Evolutionary conservation across 768 basidiomycete genomes (phyloP).

Genomic region (Boletales sp.): DNA sequence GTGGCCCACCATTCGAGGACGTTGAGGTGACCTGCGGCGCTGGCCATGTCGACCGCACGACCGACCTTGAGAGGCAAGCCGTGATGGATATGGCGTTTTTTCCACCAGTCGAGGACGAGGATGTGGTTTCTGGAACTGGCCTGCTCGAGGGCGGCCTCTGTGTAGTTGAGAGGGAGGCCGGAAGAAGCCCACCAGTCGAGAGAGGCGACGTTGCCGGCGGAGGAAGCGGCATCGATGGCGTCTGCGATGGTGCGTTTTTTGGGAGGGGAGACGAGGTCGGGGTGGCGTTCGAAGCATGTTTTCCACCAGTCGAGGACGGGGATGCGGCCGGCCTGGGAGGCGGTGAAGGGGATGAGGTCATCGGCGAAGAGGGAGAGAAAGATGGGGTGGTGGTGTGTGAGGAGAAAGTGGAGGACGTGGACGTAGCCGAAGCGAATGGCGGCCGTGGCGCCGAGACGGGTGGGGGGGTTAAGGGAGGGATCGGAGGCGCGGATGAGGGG

Average conservation of each 20-base stretch:
- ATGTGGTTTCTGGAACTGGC: constrained; percentile 77
- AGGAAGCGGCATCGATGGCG: constrained; percentile 75
- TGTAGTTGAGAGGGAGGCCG: constrained; percentile 67
- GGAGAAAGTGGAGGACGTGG: constrained; percentile 69
- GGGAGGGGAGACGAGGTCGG: constrained; percentile 56
- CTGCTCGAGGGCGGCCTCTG: constrained; percentile 74
- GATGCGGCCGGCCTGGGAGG: constrained; percentile 70
- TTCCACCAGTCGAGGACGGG: constrained; percentile 83
- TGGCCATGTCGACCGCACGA: constrained; percentile 82
- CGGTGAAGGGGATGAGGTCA: constrained; percentile 72
- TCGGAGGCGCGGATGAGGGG: constrained; percentile 58
- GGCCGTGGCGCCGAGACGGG: constrained; percentile 62
- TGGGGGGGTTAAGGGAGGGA: constrained; percentile 55
- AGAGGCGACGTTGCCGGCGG: constrained; percentile 68
- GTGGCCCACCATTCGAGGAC: constrained; percentile 85
- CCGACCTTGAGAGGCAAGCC: constrained; percentile 74
- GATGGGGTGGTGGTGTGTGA: constrained; percentile 58
- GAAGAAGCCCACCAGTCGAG: constrained; percentile 80
- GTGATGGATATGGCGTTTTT: constrained; percentile 45
- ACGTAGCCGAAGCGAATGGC: constrained; percentile 74
- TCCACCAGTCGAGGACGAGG: constrained; percentile 84
- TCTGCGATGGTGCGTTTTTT: constrained; percentile 55
- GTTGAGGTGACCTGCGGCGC: constrained; percentile 69
- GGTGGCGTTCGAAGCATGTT: constrained; percentile 55
- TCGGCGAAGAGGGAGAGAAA: constrained; percentile 64